Evolutionary conservation across 495 filamentous ascomycete genomes (phyloP).

Genomic region (Pyrenula aspistea): DNA sequence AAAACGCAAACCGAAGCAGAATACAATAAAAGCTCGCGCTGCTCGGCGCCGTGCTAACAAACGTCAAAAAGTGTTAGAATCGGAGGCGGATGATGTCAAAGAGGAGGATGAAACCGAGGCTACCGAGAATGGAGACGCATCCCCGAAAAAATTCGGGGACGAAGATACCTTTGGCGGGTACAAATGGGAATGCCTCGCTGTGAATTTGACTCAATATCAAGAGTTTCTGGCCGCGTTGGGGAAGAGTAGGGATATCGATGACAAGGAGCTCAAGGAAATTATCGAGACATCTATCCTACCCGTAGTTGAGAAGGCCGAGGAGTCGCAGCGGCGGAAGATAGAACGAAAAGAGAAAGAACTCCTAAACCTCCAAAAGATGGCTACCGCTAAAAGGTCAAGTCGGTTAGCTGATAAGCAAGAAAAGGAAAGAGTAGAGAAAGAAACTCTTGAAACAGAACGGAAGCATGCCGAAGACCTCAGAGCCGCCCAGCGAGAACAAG

Average conservation of each 20-base stretch:
- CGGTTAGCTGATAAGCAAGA: slow-evolving; percentile 72
- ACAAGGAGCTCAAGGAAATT: slow-evolving; percentile 59
- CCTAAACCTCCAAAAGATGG: slow-evolving; percentile 67
- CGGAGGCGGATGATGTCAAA: slow-evolving; percentile 41
- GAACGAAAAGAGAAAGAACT: slow-evolving; percentile 67
- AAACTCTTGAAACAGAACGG: slow-evolving; percentile 56
- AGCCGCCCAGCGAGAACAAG: slow-evolving; percentile 55
- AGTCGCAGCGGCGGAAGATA: slow-evolving; percentile 56
- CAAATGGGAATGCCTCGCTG: slow-evolving; percentile 86
- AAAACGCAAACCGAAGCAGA: slow-evolving; percentile 58
- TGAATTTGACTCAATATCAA: slow-evolving; percentile 65
- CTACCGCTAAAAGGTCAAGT: slow-evolving; percentile 87
- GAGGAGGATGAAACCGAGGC: slow-evolving; percentile 26
- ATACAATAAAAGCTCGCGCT: slow-evolving; percentile 60
- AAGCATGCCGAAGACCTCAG: slow-evolving; percentile 53
- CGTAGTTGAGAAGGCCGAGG: slow-evolving; percentile 70
- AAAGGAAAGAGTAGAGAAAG: slow-evolving; percentile 62
- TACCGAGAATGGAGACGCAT: slow-evolving; percentile 22
- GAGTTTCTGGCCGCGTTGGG: slow-evolving; percentile 57
- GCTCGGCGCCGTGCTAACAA: slow-evolving; percentile 54
- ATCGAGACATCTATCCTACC: slow-evolving; percentile 69
- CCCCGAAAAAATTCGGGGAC: slow-evolving; percentile 10
- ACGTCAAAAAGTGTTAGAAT: slow-evolving; percentile 49
- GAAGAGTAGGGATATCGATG: slow-evolving; percentile 66
- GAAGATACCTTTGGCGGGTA: slow-evolving; percentile 55